Base-by-base conservation (phyloP, 1,284 basidiomycete genomes). In the Trichosporon sp. region DNA sequence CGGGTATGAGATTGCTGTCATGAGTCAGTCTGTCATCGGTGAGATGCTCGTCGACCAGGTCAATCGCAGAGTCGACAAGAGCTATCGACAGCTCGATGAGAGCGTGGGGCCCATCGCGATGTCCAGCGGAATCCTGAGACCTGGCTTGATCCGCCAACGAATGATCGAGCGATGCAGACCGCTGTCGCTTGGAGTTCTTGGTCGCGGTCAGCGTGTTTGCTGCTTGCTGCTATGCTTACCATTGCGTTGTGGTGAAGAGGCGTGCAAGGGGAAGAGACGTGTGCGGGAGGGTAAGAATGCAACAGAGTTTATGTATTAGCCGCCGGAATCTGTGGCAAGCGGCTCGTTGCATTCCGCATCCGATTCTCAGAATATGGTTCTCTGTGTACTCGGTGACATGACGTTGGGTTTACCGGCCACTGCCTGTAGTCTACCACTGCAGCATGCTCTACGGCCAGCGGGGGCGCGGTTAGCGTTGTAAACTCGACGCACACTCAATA, bases 1-100 rank as follows among this genome's bases (percentile, higher is more conserved):
- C 78, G 11, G 77, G 76, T 59, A 79, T 74, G 19, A 79, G 60
- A 11, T 59, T 46, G 57, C 73, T 75, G 23, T 68, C 59, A 32
- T 72, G 69, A n/a, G 10, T 46, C 13, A 79, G 62, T 61, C 77
- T 71, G 16, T 62, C 66, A 59, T 78, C 75, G 2, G 60, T 58
- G 19, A 75, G 59, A 0, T 73, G 75, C 3, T 69, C 69, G 34
- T 77, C 73, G 32, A 78, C 52, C 33, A 79, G 68, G 0, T 70
- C 68, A 19, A 77, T 71, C 2, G 76, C 67, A 6, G 77, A 63
- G n/a, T 71, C 65, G 7, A 77, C 59, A 11, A 78, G 63, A 6
- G 29, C 19, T 14, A 54, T 54, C 6, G 49, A 54, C 9, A 54
- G 49, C 16, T 54, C 49, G 49, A 54, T 29, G 27, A 54, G 49